Evolutionary conservation across 2,329 filamentous ascomycete genomes (phyloP).

Genomic region (Hansfordia pulvinata): DNA sequence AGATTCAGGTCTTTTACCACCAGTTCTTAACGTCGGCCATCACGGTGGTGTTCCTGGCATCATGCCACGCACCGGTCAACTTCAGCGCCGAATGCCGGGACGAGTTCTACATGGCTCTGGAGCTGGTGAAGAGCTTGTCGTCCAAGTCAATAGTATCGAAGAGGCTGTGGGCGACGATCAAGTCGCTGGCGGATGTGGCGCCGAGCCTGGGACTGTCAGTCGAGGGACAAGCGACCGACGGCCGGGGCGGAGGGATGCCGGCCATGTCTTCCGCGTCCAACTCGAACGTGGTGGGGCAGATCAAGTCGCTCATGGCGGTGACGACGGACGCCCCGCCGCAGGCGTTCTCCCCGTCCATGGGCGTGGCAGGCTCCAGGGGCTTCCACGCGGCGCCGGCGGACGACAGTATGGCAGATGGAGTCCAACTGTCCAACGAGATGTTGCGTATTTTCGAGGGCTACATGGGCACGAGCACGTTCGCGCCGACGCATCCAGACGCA

Average conservation of each 20-base stretch:
- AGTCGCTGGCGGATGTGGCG: constrained; percentile 57
- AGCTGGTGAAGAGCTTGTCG: constrained; percentile 60
- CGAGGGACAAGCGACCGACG: constrained; percentile 33
- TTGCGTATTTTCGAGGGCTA: constrained; percentile 31
- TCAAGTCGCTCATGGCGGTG: background rate
- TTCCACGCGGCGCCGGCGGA: too few species aligned
- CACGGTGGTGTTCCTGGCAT: constrained; percentile 63
- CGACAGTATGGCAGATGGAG: constrained; percentile 24
- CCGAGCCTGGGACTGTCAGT: constrained; percentile 52
- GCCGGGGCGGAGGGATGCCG: constrained; percentile 5
- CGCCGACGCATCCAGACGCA: too few species aligned
- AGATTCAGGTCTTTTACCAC: constrained; percentile 65
- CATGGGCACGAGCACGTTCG: constrained; percentile 11
- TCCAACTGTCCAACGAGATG: constrained; percentile 39
- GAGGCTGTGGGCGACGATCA: constrained; percentile 60
- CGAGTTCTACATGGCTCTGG: constrained; percentile 68
- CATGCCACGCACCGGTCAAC: constrained; percentile 58
- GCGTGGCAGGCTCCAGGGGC: constrained; percentile 4
- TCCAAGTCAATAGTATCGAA: constrained; percentile 59
- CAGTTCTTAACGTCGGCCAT: constrained; percentile 67
- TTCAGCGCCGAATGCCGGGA: constrained; percentile 57
- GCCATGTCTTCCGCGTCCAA: background rate
- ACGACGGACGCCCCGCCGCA: constrained; percentile 1
- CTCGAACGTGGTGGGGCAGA: background rate
- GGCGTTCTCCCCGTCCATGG: constrained; percentile 4